A percentile compares a stretch with the other conserved stretches of the same genome.
These are phyloP conservation scores for Tylopilus plumbeoviolaceoides DNA, from an alignment of 768 basidiomycete species.

Conservation along the genomic window DNA sequence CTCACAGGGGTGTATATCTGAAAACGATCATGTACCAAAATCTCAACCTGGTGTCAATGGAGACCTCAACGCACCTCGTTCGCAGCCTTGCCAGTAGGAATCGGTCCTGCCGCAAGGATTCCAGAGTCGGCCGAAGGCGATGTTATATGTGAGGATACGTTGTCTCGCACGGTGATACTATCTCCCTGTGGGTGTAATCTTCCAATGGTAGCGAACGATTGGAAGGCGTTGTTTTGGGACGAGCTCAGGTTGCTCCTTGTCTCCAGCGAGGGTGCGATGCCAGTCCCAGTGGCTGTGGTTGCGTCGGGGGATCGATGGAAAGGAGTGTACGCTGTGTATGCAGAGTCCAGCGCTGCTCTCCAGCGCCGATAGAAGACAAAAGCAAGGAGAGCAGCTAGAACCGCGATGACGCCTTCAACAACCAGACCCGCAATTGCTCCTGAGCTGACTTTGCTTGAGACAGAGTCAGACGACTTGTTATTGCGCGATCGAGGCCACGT, in stretches of 20 bases:
- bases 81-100: not conserved
- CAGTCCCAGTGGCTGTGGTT: slow-evolving; percentile 2
- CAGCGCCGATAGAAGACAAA: slow-evolving; percentile 23
- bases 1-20: slow-evolving; percentile 6
- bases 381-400: slow-evolving; percentile 12
- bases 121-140: not conserved
- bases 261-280: slow-evolving; percentile 7
- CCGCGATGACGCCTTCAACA: slow-evolving; percentile 11
- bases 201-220: not conserved
- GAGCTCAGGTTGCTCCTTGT: slow-evolving; percentile 1
- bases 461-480: not conserved
- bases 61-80: slow-evolving; percentile 9
- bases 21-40: not conserved
- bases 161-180: not conserved
- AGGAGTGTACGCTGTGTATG: slow-evolving; percentile 2
- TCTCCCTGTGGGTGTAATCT: not conserved
- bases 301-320: slow-evolving; percentile 1
- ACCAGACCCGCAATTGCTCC: slow-evolving; percentile 24
- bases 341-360: slow-evolving; percentile 7
- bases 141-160: not conserved
- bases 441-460: slow-evolving; percentile 15
- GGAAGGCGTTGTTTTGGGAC: not conserved
- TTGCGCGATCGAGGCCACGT: not conserved
- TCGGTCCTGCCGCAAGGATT: not conserved
- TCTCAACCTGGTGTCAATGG: not conserved